Evolutionary conservation across 768 basidiomycete species (phyloP), one percentile per base, ranked within the genome.

Genomic region (Boletus speciosus): DNA sequence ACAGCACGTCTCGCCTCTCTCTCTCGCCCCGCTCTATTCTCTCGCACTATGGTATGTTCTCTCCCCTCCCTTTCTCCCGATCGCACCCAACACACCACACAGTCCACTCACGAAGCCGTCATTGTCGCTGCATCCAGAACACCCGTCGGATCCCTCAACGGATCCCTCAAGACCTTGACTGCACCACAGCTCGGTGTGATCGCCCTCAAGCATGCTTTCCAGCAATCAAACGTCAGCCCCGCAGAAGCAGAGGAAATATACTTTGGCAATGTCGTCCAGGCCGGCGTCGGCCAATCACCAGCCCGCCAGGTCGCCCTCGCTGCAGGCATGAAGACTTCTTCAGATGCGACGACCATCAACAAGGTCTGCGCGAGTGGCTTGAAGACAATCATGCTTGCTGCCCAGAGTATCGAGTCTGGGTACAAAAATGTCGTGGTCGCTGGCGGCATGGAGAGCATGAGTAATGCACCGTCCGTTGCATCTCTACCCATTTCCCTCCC

Each of bases 391-490:
- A 97, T 93, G 73, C 79, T 98, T 58, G 97, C 93, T 52, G 81
- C 93, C 27, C 97, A 98, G 76, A 83, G 81, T 64, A 93, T 99
- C 65, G 81, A 86, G 70, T 79, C 86, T 23, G 97, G 97, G 47
- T 85, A 96, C 68, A 85, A 88, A 55, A 83, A 74, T 38, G 82
- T 97, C 47, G 88, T 97, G 62, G 92, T 85, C 25, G 95, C 95
- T 52, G 97, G 97, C 61, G 97, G 97, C 56, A 97, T 93, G 93
- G 97, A 99, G 77, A 94, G 91, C 76, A 99, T 99, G 97, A 95
- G 91, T 70, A 90, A 98, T 63, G 93, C 94, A 47, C 97, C 97
- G 94, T 98, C 68, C 66, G 96, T 84, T 5, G 47, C 47, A 39
- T 37, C 7, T 51, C 15, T 40, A 25, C 41, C 55, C 6, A 47